These are phyloP conservation scores for Calonectria pteridis DNA, from an alignment of 2,329 filamentous ascomycete genomes.

Conservation along the genomic window DNA sequence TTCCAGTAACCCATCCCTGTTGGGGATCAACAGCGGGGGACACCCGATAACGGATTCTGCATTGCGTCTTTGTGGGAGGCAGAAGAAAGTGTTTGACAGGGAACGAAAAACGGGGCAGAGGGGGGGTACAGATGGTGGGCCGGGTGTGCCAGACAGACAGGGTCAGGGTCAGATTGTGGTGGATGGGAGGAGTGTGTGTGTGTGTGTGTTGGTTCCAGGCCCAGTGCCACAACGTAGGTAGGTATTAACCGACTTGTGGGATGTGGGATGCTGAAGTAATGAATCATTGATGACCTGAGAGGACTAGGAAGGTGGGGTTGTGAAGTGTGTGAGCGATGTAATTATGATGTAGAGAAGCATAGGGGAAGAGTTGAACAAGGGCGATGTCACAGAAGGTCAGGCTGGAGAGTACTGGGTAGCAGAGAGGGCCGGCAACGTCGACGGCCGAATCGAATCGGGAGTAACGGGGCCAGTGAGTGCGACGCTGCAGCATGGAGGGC, in stretches of 20 bases:
- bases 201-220: conserved; percentile 2
- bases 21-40: conserved; percentile 7
- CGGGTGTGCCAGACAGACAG: conserved; percentile 16
- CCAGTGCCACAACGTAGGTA: neutral
- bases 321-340: neutral
- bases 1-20: neutral
- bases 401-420: neutral
- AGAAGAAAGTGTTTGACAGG: conserved; percentile 9
- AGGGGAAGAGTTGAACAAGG: neutral
- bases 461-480: neutral
- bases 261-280: neutral
- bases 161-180: conserved; percentile 18
- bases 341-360: neutral
- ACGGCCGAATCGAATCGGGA: conserved; percentile 7
- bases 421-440: neutral
- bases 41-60: conserved; percentile 6
- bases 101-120: conserved; percentile 18
- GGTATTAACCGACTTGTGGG: neutral
- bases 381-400: neutral
- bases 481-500: conserved; percentile 8
- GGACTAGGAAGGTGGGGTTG: neutral
- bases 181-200: neutral
- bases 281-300: neutral
- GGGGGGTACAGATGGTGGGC: conserved; percentile 17
- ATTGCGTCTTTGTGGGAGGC: neutral